Conservation (phyloP, 164 flowering plant species). For the Buxus sempervirens region DNA sequence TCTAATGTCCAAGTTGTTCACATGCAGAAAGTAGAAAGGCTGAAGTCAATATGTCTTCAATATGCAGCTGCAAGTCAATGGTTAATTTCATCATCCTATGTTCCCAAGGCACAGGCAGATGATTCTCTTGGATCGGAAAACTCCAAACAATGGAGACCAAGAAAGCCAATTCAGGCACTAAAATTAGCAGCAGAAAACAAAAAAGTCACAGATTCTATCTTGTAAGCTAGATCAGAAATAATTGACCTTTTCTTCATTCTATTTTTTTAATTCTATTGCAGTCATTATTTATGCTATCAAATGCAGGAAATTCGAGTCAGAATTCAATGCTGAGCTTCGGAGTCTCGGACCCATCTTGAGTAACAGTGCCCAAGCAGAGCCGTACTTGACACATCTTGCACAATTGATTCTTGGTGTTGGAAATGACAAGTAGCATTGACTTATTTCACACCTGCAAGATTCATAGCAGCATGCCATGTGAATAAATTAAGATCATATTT, state of each 20-base stretch:
- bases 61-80: constrained; percentile 88
- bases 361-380: constrained; percentile 80
- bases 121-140: constrained; percentile 20
- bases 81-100: constrained; percentile 75
- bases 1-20: constrained; percentile 10
- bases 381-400: constrained; percentile 89
- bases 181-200: constrained; percentile 38
- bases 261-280: background rate
- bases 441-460: no score
- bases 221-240: constrained; percentile 44
- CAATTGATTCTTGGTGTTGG: constrained; percentile 86
- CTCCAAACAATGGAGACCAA: constrained; percentile 39
- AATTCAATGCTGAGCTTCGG: constrained; percentile 76
- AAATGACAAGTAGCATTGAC: constrained; percentile 35
- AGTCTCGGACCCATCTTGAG: constrained; percentile 80
- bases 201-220: constrained; percentile 52
- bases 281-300: background rate
- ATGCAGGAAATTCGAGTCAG: constrained; percentile 88
- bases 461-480: no score
- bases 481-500: no score
- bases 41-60: constrained; percentile 80
- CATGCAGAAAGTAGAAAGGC: constrained; percentile 85
- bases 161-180: constrained; percentile 29
- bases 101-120: constrained; percentile 36
- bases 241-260: background rate